Percentiles rank a stretch among this genome's conserved stretches.
Conservation (phyloP, 2,329 filamentous ascomycete species). For the Stachybotrys echinatus region DNA sequence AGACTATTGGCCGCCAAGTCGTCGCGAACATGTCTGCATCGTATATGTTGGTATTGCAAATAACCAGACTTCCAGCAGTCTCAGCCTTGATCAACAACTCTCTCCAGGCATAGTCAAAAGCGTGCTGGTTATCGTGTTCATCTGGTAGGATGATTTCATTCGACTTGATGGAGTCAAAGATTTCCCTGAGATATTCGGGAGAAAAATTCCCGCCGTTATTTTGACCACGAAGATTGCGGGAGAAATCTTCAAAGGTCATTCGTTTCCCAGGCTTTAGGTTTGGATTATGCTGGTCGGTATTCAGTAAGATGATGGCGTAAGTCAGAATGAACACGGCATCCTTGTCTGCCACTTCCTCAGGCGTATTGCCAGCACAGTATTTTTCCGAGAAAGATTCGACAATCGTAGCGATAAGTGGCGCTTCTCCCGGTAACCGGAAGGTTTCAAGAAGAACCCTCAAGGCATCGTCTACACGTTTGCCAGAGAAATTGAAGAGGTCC, state of each 20-base stretch:
- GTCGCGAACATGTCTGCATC: constrained; percentile 97
- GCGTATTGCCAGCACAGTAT: constrained; percentile 66
- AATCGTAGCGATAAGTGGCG: constrained; percentile 87
- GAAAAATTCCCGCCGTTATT: constrained; percentile 84
- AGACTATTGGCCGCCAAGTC: constrained; percentile 92
- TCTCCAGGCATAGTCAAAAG: constrained; percentile 97
- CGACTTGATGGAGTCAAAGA: constrained; percentile 85
- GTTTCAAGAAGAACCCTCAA: constrained; percentile 80
- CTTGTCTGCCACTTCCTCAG: constrained; percentile 73
- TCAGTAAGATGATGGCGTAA: constrained; percentile 96
- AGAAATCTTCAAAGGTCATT: constrained; percentile 81
- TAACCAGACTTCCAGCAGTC: constrained; percentile 64
- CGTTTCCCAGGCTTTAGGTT: constrained; percentile 75
- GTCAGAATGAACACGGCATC: constrained; percentile 87
- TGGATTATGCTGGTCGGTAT: constrained; percentile 94
- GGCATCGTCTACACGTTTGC: constrained; percentile 85
- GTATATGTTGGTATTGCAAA: constrained; percentile 89
- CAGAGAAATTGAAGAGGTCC: constrained; percentile 79
- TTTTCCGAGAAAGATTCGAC: constrained; percentile 82
- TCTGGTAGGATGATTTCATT: constrained; percentile 96
- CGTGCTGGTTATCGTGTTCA: constrained; percentile 94
- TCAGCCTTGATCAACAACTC: constrained; percentile 84
- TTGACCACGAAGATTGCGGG: constrained; percentile 82
- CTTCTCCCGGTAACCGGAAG: constrained; percentile 91
- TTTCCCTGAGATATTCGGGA: constrained; percentile 74